Percentiles rank a stretch among this genome's conserved stretches.
Conservation (phyloP, 1,284 basidiomycete genomes). For the Chiua sp. region DNA sequence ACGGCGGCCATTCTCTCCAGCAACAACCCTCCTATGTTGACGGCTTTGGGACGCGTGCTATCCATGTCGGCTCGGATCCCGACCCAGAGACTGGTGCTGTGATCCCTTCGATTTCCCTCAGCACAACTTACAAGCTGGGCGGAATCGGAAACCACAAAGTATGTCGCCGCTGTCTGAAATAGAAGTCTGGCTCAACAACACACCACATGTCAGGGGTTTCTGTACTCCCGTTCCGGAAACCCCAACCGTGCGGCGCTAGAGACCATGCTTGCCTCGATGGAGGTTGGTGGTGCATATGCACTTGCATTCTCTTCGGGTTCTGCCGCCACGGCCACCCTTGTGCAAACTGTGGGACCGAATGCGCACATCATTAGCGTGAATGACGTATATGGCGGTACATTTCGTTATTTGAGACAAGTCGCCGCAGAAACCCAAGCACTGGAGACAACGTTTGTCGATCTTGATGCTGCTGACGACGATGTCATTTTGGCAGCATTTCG, state of each 20-base stretch:
- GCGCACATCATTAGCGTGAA: slow-evolving; percentile 90
- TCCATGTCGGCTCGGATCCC: slow-evolving; percentile 89
- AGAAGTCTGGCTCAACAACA: neutral
- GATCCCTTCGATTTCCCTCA: slow-evolving; percentile 89
- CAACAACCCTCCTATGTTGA: slow-evolving; percentile 3
- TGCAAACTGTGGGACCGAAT: slow-evolving; percentile 75
- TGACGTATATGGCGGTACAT: slow-evolving; percentile 94
- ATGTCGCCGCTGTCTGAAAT: slow-evolving; percentile 15
- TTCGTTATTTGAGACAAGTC: slow-evolving; percentile 83
- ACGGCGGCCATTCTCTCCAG: slow-evolving; percentile 13
- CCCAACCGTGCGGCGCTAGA: slow-evolving; percentile 89
- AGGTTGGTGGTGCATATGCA: slow-evolving; percentile 72
- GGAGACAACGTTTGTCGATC: slow-evolving; percentile 85
- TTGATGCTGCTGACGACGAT: slow-evolving; percentile 73
- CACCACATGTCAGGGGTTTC: slow-evolving; percentile 63
- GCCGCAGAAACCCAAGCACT: slow-evolving; percentile 76
- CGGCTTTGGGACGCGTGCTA: slow-evolving; percentile 83
- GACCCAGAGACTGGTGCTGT: slow-evolving; percentile 84
- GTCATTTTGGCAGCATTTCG: slow-evolving; percentile 68
- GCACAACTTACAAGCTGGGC: slow-evolving; percentile 91
- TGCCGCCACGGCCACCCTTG: slow-evolving; percentile 84
- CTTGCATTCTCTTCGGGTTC: slow-evolving; percentile 89
- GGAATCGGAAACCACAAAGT: slow-evolving; percentile 87
- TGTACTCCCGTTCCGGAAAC: slow-evolving; percentile 92
- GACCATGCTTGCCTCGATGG: slow-evolving; percentile 72